Percentiles rank a stretch among this genome's conserved stretches.
Conservation (phyloP, 768 basidiomycete genomes). For the Pilatotrama ljubarskyi region DNA sequence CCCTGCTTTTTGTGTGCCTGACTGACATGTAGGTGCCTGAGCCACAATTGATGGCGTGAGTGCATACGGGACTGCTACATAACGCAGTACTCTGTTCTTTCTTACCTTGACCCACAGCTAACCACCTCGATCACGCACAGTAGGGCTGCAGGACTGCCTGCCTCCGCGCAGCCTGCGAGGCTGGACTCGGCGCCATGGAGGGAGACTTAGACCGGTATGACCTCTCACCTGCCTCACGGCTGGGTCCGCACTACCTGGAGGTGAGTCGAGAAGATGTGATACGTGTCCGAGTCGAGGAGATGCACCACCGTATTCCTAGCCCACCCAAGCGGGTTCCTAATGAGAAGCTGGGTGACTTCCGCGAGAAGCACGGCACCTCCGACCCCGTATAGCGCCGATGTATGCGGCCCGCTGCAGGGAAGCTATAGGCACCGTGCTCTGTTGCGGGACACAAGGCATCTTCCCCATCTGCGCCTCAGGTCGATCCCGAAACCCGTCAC, state of each 20-base stretch:
- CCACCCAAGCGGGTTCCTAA: background rate
- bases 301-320: background rate
- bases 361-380: background rate
- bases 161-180: too few species aligned
- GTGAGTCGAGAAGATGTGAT: background rate
- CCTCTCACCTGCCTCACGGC: too few species aligned
- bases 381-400: background rate
- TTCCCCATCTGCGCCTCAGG: too few species aligned
- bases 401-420: background rate
- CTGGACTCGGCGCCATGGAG: background rate
- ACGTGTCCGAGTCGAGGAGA: background rate
- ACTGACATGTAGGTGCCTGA: background rate
- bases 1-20: too few species aligned
- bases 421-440: background rate
- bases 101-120: too few species aligned
- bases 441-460: background rate
- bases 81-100: too few species aligned
- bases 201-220: background rate
- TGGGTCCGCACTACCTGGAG: slow-evolving; percentile 14
- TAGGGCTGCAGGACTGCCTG: too few species aligned
- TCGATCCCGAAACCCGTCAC: too few species aligned
- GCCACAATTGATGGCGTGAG: background rate
- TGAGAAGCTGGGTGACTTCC: background rate
- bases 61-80: too few species aligned
- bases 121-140: too few species aligned